Evolutionary conservation across 2,329 filamentous ascomycete species (phyloP), one percentile per base, ranked within the genome.

Genomic region (Botryotinia convoluta): DNA sequence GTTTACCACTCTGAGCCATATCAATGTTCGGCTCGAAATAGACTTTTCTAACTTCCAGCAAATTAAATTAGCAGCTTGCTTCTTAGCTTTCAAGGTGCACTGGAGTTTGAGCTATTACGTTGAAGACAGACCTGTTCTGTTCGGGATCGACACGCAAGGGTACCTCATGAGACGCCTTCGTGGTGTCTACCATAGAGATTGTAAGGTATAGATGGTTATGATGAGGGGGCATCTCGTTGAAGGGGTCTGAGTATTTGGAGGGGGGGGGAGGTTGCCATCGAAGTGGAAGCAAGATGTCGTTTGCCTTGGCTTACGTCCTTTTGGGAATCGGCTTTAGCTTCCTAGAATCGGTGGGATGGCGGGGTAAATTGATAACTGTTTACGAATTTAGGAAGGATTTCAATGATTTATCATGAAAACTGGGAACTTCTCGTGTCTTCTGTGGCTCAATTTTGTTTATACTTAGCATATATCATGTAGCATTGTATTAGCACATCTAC

Each of bases 41-140:
- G 65, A 68, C n/a, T 68, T 57, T 57, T n/a, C 65, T 1, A 68
- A 42, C 48, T 68, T 68, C 39, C 65, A 42, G 16, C 65, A 68
- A 57, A 68, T 68, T n/a, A 57, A 57, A 26, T 42, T 68, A 10
- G 65, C 65, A 57, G 65, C 65, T 57, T 54, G 45, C 26, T 35
- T 68, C 37, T 42, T 68, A 7, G 48, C 26, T 16, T 68, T 68
- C 10, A 20, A 57, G 16, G 5, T 5, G 48, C 5, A 68, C 10
- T 68, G 65, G 65, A 42, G 9, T 29, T 57, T 68, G 48, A 42
- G 26, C 16, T 68, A 68, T 16, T 57, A 42, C 26, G 10, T 68
- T 32, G 65, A 68, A 12, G 48, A 37, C 14, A 68, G 14, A 16
- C 20, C 9, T 18, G 7, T 9, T 68, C 35, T 68, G 14, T 12